These are phyloP conservation scores for Thermomyces lanuginosus DNA, from an alignment of 2,329 filamentous ascomycete species.

Conservation along the genomic window DNA sequence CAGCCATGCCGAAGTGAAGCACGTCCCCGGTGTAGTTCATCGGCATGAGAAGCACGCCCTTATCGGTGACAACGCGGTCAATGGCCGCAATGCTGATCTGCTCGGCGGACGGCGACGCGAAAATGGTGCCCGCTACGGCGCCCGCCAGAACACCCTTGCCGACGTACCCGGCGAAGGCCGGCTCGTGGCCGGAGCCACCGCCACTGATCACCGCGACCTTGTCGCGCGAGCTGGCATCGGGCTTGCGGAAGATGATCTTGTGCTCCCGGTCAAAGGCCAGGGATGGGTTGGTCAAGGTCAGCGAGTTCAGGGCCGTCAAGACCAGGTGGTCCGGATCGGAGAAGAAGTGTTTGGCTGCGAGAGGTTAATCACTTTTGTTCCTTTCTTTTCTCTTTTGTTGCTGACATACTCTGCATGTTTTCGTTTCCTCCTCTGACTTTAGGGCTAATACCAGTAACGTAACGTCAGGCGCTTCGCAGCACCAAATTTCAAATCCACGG, in stretches of 20 bases:
- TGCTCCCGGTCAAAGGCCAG: slow-evolving; percentile 60
- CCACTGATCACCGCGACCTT: slow-evolving; percentile 75
- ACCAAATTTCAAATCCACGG: no score
- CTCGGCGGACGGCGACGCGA: slow-evolving; percentile 64
- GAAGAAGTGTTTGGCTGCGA: slow-evolving; percentile 73
- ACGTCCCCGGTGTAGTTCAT: slow-evolving; percentile 93
- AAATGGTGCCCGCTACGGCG: slow-evolving; percentile 74
- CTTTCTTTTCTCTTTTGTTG: neutral
- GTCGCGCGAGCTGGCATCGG: slow-evolving; percentile 31
- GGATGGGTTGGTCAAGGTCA: slow-evolving; percentile 72
- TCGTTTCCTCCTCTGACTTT: no score
- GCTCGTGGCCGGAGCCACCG: slow-evolving; percentile 81
- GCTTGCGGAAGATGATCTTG: slow-evolving; percentile 69
- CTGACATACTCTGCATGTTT: slow-evolving; percentile 5
- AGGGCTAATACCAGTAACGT: no score
- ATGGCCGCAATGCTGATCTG: slow-evolving; percentile 66
- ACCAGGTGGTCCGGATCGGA: slow-evolving; percentile 68
- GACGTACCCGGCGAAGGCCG: slow-evolving; percentile 72
- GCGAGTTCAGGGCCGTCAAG: slow-evolving; percentile 54
- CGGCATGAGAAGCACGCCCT: slow-evolving; percentile 73
- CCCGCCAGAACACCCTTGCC: slow-evolving; percentile 65
- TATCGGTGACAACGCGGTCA: slow-evolving; percentile 51
- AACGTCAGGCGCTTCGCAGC: no score
- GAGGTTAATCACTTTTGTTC: neutral
- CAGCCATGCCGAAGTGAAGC: slow-evolving; percentile 82